Evolutionary conservation across 306 rosid genomes (phyloP), one percentile per base, ranked within the genome.

Genomic region (Dalbergia oliveri): DNA sequence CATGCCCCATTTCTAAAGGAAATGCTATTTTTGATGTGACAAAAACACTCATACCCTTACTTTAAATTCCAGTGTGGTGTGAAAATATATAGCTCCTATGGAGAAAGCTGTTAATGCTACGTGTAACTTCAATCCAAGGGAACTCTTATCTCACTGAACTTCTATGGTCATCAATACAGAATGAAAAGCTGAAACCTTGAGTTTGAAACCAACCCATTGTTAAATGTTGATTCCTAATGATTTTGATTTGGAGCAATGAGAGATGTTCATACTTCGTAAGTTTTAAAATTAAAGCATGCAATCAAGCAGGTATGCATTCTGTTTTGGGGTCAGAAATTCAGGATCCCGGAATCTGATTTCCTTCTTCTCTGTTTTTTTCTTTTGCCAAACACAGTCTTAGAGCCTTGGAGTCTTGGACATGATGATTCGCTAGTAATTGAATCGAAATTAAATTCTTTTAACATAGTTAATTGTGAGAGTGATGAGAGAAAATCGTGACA

Each of bases 11-110:
- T 53, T 43, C 5, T 26, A 0, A 57, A 68, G 77, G 45, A 60
- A 73, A 60, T 69, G 45, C 70, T 43, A 61, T 31, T 75, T 62
- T 44, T 44, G 10, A 49, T 18, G n/a, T 58, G 77, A 45, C 65
- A 81, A 75, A 75, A 67, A 75, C 19, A 64, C 1, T 8, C 34
- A 66, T 2, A 16, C 44, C 34, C 13, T 64, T 43, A 15, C 44
- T 35, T 62, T 4, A 51, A 47, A 69, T 13, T 16, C 12, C 39
- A 8, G 44, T 23, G 26, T 10, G 3, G 63, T 61, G 47, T 45
- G 34, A 75, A 19, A 61, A 0, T 37, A 45, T n/a, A 39, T 58
- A 21, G 68, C 78, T 59, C 41, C 67, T 21, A 58, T 41, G 78
- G n/a, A 73, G 23, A n/a, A 74, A 44, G 45, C 33, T 59, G 58